Base-by-base conservation (phyloP, 2,329 filamentous ascomycete species). In the Ceratocystis harringtonii region DNA sequence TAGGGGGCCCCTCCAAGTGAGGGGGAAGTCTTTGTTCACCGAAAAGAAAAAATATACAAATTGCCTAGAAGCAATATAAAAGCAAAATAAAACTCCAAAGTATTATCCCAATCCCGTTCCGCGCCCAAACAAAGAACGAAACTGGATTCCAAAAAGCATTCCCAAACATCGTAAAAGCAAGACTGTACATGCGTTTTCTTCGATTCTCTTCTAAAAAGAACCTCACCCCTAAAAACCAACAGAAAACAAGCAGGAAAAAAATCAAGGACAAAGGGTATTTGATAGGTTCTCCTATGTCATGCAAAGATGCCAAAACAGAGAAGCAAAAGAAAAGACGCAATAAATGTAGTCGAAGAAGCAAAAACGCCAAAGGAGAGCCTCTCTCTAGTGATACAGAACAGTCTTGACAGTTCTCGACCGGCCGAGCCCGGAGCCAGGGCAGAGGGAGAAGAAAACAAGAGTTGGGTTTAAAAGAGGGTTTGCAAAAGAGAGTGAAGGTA, bases 131-230 rank as follows among this genome's bases (percentile, higher is more conserved):
- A 45, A 30, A 52, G 50, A 64, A 52, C 48, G 7, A 50, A 52
- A 41, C n/a, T 12, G 48, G 30, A 44, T 45, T 55, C 45, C 58
- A 41, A 43, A 65, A 41, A 44, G 28, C 52, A 58, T 62, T 62
- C 55, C 55, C 57, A 61, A 61, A 61, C 44, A 66, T n/a, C 61
- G 36, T 55, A 62, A 62, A 62, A 67, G 66, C 66, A 67, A 65
- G 66, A 67, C 62, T 67, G 62, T 61, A 67, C 66, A 67, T 67
- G 66, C 62, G 36, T 62, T 62, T 62, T 63, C 62, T 32, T 44
- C 61, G 60, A 61, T n/a, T 61, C 61, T 28, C 48, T 30, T 36
- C 52, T 44, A 50, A 61, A 50, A 65, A 61, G 50, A 28, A 50
- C 61, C 28, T 25, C 28, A 12, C 36, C 28, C 48, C 36, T 50